These are phyloP conservation scores for Fraxinus pennsylvanica DNA, from an alignment of 257 asterid species.

Conservation along the genomic window DNA sequence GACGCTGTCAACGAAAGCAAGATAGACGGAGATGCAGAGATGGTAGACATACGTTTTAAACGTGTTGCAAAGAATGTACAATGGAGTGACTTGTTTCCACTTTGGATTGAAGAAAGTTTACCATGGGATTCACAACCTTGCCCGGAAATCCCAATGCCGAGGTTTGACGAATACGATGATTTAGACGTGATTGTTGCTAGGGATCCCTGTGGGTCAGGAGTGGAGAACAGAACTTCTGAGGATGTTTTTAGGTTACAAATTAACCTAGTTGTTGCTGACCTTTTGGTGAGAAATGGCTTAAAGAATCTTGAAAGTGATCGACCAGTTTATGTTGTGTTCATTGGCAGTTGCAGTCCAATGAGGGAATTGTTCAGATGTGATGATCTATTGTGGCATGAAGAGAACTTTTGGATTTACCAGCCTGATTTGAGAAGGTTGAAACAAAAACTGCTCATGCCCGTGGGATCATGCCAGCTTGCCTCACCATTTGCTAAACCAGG, in stretches of 20 bases:
- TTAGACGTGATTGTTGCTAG: conserved; percentile 38
- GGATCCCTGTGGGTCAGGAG: conserved; percentile 33
- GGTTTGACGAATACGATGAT: conserved; percentile 25
- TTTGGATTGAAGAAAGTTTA: conserved; percentile 35
- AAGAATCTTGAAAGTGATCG: background rate
- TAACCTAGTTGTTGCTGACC: conserved; percentile 42
- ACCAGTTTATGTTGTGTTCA: conserved; percentile 27
- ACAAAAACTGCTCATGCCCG: conserved; percentile 36
- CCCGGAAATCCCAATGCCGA: conserved; percentile 50
- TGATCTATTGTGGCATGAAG: conserved; percentile 45
- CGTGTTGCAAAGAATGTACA: conserved; percentile 12
- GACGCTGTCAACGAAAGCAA: background rate
- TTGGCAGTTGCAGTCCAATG: conserved; percentile 45
- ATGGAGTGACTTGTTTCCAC: conserved; percentile 42
- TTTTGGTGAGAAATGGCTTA: conserved; percentile 31
- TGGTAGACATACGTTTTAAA: conserved; percentile 22
- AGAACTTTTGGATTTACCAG: conserved; percentile 37
- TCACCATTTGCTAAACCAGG: conserved; percentile 33
- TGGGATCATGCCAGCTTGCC: conserved; percentile 45
- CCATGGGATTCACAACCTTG: conserved; percentile 26
- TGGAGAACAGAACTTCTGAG: conserved; percentile 3
- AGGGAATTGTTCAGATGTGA: conserved; percentile 49
- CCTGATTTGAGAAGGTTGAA: conserved; percentile 43
- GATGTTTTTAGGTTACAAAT: conserved; percentile 45
- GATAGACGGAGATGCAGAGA: conserved; percentile 13